Percentiles rank a stretch among this genome's conserved stretches.
These are phyloP conservation scores for Colletotrichum shisoi DNA, from an alignment of 2,329 filamentous ascomycete genomes.

Conservation along the genomic window DNA sequence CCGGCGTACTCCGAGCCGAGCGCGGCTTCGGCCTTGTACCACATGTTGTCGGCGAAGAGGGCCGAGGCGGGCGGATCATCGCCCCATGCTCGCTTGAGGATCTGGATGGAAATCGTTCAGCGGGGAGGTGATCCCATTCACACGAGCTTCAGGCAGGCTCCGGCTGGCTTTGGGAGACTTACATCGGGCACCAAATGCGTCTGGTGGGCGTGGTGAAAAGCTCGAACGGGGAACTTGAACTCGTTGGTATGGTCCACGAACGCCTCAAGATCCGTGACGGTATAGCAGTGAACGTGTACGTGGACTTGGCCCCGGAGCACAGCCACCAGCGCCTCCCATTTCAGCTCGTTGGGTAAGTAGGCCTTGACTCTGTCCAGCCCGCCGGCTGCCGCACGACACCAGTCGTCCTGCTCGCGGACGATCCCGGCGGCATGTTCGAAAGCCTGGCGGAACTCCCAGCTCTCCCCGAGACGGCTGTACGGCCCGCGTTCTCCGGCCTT, in stretches of 20 bases:
- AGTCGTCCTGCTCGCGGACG: conserved; percentile 70
- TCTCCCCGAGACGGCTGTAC: conserved; percentile 70
- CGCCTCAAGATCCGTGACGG: conserved; percentile 71
- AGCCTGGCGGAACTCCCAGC: conserved; percentile 72
- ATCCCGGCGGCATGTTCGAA: conserved; percentile 68
- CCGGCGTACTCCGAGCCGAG: conserved; percentile 71
- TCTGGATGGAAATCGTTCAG: conserved; percentile 45
- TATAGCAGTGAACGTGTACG: conserved; percentile 77
- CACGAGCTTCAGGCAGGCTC: accelerated
- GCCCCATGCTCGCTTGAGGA: conserved; percentile 65
- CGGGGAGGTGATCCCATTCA: too few species aligned
- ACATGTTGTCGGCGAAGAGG: conserved; percentile 77
- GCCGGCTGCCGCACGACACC: conserved; percentile 66
- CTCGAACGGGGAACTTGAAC: conserved; percentile 71
- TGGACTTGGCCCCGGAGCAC: conserved; percentile 72
- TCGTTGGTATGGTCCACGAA: conserved; percentile 76
- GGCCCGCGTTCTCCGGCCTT: conserved; percentile 62
- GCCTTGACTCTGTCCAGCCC: conserved; percentile 60
- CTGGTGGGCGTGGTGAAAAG: conserved; percentile 75
- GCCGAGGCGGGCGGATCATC: conserved; percentile 62
- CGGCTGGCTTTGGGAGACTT: conserved; percentile 27
- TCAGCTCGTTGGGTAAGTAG: conserved; percentile 69
- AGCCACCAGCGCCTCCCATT: conserved; percentile 69
- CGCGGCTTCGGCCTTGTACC: conserved; percentile 74
- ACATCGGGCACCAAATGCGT: conserved; percentile 72